A percentile compares a stretch with the other conserved stretches of the same genome.
Conservation (phyloP, 139 green algal genomes). For the Closterium sp. region DNA sequence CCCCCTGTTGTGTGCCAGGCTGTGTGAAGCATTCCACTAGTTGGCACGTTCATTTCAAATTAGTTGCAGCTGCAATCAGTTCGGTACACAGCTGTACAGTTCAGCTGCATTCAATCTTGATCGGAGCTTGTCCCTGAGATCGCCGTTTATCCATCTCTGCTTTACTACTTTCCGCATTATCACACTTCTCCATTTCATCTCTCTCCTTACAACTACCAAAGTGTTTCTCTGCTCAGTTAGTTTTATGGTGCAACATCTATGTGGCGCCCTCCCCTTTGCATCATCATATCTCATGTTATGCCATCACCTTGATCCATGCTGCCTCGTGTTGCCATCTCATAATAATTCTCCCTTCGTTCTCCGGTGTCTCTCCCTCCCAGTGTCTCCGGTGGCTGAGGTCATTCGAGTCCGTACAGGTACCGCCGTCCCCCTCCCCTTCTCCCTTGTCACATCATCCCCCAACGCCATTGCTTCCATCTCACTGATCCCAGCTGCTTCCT, state of each 20-base stretch:
- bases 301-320: too few relatives aligned
- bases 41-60: background rate
- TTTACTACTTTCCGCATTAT: background rate
- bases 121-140: too few relatives aligned
- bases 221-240: too few relatives aligned
- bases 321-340: too few relatives aligned
- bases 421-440: background rate
- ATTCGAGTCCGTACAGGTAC: constrained; percentile 27
- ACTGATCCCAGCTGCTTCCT: background rate
- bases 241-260: too few relatives aligned
- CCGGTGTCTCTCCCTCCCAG: background rate
- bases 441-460: background rate
- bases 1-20: background rate
- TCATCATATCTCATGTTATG: too few relatives aligned
- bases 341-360: background rate
- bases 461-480: background rate
- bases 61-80: too few relatives aligned
- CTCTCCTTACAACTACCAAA: too few relatives aligned
- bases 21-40: background rate
- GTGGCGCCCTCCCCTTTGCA: too few relatives aligned
- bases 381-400: constrained; percentile 18
- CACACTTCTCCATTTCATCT: background rate
- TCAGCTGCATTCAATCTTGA: too few relatives aligned
- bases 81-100: too few relatives aligned
- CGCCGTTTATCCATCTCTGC: too few relatives aligned